Base-by-base conservation (phyloP, 352 stramenopile genomes). In the Pythium scleroteichum region DNA sequence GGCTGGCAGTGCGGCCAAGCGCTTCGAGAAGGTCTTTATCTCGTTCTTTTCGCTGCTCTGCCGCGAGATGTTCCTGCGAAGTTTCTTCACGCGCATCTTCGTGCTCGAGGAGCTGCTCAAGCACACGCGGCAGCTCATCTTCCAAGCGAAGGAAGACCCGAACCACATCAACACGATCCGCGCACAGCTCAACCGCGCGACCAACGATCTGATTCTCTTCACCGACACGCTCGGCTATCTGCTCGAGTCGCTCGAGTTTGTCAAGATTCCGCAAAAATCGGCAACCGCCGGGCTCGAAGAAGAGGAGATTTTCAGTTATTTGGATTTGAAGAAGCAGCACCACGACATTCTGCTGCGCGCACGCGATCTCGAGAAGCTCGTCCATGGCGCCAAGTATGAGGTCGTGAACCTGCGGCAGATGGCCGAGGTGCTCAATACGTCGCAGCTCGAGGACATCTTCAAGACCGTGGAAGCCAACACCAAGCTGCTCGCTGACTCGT, bases 51-150 rank as follows among this genome's bases (percentile, higher is more conserved):
- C 94, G 63, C 95, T 98, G 57, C 81, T 96, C 40, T 97, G 89
- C 53, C 94, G 97, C 29, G 96, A 98, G 67, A 94, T 98, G 51
- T 99, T 98, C 58, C 60, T 98, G 46, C 90, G 97, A 68, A 98
- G 97, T 71, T 98, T 97, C 75, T 98, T 98, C 63, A 95, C 90
- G 26, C 78, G 95, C 26, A 87, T 98, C 44, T 98, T 97, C 74
- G 96, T 99, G 53, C 77, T 98, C 6, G 93, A 93, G 53, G 95
- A 98, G 69, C 88, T 97, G 45, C 88, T 99, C 61, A 96, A 98
- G 57, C 79, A 88, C n/a, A 94, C 90, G 12, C 85, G 92, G 51
- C 65, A 87, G 49, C 79, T 98, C 44, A 94, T 98, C 47, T 91
- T 97, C 49, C 74, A 75, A 12, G 88, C 88, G 23, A 79, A 92